These are phyloP conservation scores for Chrysoporthe puriensis DNA, from an alignment of 2,329 filamentous ascomycete genomes.

Conservation along the genomic window DNA sequence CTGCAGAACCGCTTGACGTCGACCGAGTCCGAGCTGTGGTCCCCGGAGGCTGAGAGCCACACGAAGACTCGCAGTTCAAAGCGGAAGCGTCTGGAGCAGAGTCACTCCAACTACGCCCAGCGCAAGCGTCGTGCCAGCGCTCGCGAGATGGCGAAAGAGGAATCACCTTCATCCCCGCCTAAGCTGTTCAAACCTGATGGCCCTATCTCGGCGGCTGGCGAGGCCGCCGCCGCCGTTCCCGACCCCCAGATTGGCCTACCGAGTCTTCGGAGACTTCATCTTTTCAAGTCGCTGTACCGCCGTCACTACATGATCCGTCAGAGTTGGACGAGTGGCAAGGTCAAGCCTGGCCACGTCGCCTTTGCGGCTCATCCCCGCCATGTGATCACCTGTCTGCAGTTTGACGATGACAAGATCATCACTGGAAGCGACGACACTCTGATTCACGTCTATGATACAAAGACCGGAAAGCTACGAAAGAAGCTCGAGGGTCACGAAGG, in stretches of 20 bases:
- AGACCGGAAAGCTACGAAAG: conserved; percentile 82
- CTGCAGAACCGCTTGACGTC: conserved; percentile 55
- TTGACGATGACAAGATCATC: conserved; percentile 96
- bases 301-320: conserved; percentile 88
- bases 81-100: conserved; percentile 57
- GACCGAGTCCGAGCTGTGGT: conserved; percentile 56
- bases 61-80: conserved; percentile 56
- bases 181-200: conserved; percentile 71
- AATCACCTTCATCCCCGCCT: conserved; percentile 44
- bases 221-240: conserved; percentile 80
- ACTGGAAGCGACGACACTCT: conserved; percentile 97
- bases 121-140: conserved; percentile 57
- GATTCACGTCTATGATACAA: conserved; percentile 97
- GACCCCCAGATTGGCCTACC: conserved; percentile 80
- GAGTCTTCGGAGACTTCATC: conserved; percentile 79
- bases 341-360: conserved; percentile 87
- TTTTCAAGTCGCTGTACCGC: conserved; percentile 96
- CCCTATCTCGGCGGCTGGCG: conserved; percentile 82
- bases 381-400: conserved; percentile 96
- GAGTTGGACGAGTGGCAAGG: conserved; percentile 86
- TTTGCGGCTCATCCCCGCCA: conserved; percentile 96
- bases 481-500: conserved; percentile 93
- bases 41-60: conserved; percentile 45
- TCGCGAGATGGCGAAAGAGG: conserved; percentile 50
- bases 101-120: conserved; percentile 50